Conservation (phyloP, 768 basidiomycete species). For the Tulasnella sp. region DNA sequence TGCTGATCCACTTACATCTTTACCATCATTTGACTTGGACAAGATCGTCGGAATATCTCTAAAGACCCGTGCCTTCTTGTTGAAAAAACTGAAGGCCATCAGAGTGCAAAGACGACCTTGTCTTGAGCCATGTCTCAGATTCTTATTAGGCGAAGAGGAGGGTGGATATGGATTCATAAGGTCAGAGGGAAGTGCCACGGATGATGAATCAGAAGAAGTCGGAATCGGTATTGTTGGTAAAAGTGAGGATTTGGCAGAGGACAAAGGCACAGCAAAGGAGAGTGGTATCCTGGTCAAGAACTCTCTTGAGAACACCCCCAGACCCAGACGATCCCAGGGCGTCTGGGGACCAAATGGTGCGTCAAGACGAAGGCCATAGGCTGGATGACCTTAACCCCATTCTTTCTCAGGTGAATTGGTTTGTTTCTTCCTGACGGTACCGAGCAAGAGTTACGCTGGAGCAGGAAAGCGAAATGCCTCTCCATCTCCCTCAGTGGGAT, state of each 20-base stretch:
- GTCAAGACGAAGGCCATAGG: slow-evolving; percentile 18
- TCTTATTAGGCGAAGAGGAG: slow-evolving; percentile 60
- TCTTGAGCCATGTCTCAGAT: slow-evolving; percentile 69
- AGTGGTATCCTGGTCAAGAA: neutral
- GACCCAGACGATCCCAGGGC: slow-evolving; percentile 77
- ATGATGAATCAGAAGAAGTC: slow-evolving; percentile 38
- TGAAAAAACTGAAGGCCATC: slow-evolving; percentile 60
- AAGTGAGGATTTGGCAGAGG: slow-evolving; percentile 44
- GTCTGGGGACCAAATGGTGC: slow-evolving; percentile 80
- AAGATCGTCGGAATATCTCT: slow-evolving; percentile 67
- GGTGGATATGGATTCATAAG: slow-evolving; percentile 27
- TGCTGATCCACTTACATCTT: slow-evolving; percentile 39
- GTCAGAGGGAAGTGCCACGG: slow-evolving; percentile 48
- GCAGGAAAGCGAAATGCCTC: slow-evolving; percentile 21
- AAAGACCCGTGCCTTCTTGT: slow-evolving; percentile 62
- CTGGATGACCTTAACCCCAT: neutral
- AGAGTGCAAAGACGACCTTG: slow-evolving; percentile 67
- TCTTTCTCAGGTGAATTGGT: slow-evolving; percentile 56
- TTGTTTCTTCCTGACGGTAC: slow-evolving; percentile 55
- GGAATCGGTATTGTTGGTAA: slow-evolving; percentile 27
- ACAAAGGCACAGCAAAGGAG: slow-evolving; percentile 27
- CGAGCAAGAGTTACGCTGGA: slow-evolving; percentile 42
- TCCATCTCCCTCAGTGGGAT: slow-evolving; percentile 15
- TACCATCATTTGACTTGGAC: slow-evolving; percentile 55
- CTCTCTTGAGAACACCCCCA: slow-evolving; percentile 49